Conservation (phyloP, 768 basidiomycete species). For the Rhodotorula graminis region DNA sequence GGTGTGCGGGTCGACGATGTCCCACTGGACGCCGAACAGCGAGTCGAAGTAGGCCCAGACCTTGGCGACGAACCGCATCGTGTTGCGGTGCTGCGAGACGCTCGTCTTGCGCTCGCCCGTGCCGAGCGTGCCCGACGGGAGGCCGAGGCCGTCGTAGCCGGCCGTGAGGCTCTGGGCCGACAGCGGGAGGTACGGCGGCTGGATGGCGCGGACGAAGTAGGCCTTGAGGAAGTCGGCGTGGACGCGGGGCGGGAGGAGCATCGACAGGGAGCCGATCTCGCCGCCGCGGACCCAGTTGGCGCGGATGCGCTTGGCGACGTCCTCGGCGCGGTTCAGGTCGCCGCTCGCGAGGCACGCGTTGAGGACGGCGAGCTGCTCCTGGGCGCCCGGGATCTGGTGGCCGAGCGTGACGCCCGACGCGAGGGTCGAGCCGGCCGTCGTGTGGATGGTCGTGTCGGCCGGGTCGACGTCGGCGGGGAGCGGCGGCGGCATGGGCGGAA, state of each 20-base stretch:
- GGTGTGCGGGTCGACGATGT: constrained; percentile 60
- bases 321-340: constrained; percentile 70
- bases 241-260: constrained; percentile 30
- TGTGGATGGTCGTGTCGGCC: not conserved
- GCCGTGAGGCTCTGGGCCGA: not conserved
- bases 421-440: not conserved
- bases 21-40: constrained; percentile 61
- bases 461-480: constrained; percentile 28
- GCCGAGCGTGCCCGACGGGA: not conserved
- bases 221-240: constrained; percentile 42
- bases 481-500: constrained; percentile 35
- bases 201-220: constrained; percentile 34
- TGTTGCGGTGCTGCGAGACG: not conserved
- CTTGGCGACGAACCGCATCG: constrained; percentile 17
- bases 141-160: constrained; percentile 38
- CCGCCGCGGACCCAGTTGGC: constrained; percentile 11
- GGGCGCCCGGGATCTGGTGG: constrained; percentile 52
- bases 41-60: constrained; percentile 52
- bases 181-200: not conserved
- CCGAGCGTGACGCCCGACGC: constrained; percentile 6
- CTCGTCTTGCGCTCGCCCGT: not conserved
- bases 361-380: constrained; percentile 70
- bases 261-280: constrained; percentile 13
- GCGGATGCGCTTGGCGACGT: constrained; percentile 66
- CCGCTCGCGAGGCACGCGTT: constrained; percentile 75